Conservation (phyloP, 2,329 filamentous ascomycete species). For the Scorias spongiosa region DNA sequence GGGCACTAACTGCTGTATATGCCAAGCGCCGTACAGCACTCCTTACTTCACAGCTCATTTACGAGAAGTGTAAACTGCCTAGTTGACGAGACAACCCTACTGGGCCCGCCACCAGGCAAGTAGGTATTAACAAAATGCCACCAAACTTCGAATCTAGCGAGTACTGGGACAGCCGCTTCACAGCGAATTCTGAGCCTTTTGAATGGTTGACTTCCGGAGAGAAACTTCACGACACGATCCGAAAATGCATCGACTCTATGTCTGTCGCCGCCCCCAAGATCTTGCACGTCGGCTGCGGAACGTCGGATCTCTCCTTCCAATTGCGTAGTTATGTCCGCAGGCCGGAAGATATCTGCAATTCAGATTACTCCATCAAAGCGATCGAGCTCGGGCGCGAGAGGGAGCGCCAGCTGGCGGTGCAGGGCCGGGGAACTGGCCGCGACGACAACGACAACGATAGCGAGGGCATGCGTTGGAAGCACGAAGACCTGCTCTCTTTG, state of each 20-base stretch:
- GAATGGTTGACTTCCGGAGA: not conserved
- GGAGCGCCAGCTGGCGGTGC: conserved; percentile 9
- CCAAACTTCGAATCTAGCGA: conserved; percentile 20
- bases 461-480: not conserved
- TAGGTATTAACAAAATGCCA: conserved; percentile 2
- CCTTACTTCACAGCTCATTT: too few relatives aligned
- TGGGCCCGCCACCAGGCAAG: too few relatives aligned
- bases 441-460: not conserved
- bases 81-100: too few relatives aligned
- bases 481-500: not conserved
- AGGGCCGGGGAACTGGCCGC: not conserved
- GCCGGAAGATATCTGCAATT: conserved; percentile 21
- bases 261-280: conserved; percentile 13
- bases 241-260: not conserved
- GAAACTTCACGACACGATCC: not conserved
- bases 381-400: conserved; percentile 18
- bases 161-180: conserved; percentile 25
- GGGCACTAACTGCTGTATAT: too few relatives aligned
- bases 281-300: conserved; percentile 26
- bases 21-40: too few relatives aligned
- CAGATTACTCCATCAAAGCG: conserved; percentile 24
- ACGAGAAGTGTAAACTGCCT: too few relatives aligned
- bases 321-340: conserved; percentile 18
- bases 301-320: conserved; percentile 22
- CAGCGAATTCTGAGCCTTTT: not conserved